A percentile compares a stretch with the other conserved stretches of the same genome.
These are phyloP conservation scores for Corylus americana DNA, from an alignment of 306 rosid genomes.

Conservation along the genomic window DNA sequence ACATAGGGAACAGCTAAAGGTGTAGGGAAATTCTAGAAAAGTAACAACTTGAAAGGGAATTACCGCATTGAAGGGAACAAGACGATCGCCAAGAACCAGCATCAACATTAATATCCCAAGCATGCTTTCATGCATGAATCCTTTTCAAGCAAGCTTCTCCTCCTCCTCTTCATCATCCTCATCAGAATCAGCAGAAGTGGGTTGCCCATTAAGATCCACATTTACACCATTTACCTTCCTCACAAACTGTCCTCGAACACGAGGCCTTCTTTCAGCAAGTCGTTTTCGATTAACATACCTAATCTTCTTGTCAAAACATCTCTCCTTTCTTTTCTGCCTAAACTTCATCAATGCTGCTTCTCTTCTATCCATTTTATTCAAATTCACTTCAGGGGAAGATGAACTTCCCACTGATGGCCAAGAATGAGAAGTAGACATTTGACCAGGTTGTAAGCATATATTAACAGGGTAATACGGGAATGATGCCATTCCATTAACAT, in stretches of 20 bases:
- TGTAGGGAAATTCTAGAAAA: slow-evolving; percentile 13
- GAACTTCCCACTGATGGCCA: slow-evolving; percentile 76
- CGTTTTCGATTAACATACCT: slow-evolving; percentile 80
- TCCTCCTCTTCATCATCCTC: slow-evolving; percentile 79
- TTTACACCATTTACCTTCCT: slow-evolving; percentile 69
- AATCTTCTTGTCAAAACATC: slow-evolving; percentile 94
- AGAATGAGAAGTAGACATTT: slow-evolving; percentile 57
- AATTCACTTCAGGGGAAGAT: slow-evolving; percentile 53
- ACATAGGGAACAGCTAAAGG: slow-evolving; percentile 9
- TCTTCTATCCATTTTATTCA: slow-evolving; percentile 81
- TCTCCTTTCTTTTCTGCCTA: slow-evolving; percentile 93
- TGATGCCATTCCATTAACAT: slow-evolving; percentile 68
- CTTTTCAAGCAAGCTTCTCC: slow-evolving; percentile 38
- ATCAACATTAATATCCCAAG: background rate
- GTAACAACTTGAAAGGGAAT: slow-evolving; percentile 12
- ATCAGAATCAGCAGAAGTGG: slow-evolving; percentile 61
- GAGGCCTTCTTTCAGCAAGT: slow-evolving; percentile 93
- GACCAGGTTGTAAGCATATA: slow-evolving; percentile 75
- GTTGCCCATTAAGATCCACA: slow-evolving; percentile 90
- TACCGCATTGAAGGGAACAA: background rate
- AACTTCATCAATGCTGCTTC: slow-evolving; percentile 96
- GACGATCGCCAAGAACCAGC: slow-evolving; percentile 1
- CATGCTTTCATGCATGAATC: slow-evolving; percentile 38
- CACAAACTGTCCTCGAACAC: slow-evolving; percentile 92
- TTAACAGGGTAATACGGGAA: slow-evolving; percentile 70